phyloP scores from a whole-genome alignment of 1,139 yeast genomes.

The Zygoascus hellenicus region DNA sequence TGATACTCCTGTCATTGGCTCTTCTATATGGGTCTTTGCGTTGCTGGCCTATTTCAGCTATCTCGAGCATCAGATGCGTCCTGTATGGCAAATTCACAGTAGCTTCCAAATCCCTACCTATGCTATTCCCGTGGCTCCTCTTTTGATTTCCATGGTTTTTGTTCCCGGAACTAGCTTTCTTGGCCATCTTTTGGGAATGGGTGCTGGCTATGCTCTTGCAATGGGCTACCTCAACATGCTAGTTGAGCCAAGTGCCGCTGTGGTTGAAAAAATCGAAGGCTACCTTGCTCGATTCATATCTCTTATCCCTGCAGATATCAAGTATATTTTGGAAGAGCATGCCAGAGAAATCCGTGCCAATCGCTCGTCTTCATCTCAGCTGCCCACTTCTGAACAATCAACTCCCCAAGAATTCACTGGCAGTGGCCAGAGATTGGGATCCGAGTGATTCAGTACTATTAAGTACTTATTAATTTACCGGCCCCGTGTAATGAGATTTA shows the following conservation, averaged over 20 bases:
- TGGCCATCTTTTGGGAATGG: slow-evolving; percentile 59
- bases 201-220: slow-evolving; percentile 50
- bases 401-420: slow-evolving; percentile 3
- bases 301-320: slow-evolving; percentile 49
- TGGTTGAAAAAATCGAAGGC: slow-evolving; percentile 60
- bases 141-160: slow-evolving; percentile 46
- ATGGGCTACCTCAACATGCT: slow-evolving; percentile 50
- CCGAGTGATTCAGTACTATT: neutral
- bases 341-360: slow-evolving; percentile 36
- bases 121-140: slow-evolving; percentile 50
- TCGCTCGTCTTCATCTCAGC: neutral
- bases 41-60: slow-evolving; percentile 47
- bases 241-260: slow-evolving; percentile 59
- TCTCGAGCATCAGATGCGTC: neutral
- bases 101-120: slow-evolving; percentile 51
- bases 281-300: slow-evolving; percentile 47
- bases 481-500: too few species aligned
- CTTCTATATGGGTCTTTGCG: slow-evolving; percentile 73
- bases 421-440: slow-evolving; percentile 8
- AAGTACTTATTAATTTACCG: too few species aligned
- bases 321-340: slow-evolving; percentile 52
- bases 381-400: neutral
- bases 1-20: slow-evolving; percentile 53
- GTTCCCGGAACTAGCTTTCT: slow-evolving; percentile 60
- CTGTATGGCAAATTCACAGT: slow-evolving; percentile 16